Evolutionary conservation across 176 grass and related monocot species (phyloP).

Genomic region (Phragmites australis): DNA sequence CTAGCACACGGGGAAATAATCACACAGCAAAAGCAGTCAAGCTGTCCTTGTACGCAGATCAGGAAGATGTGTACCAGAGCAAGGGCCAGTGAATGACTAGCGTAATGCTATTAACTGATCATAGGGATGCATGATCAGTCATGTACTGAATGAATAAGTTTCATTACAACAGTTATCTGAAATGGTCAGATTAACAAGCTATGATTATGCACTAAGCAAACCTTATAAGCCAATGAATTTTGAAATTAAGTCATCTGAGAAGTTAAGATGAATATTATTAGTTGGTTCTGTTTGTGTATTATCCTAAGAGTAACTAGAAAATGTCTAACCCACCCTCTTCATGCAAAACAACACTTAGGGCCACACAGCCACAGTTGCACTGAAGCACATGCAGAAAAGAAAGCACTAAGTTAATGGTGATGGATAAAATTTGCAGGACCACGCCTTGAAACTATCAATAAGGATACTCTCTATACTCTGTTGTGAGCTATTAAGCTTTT

Average conservation of each 20-base stretch:
- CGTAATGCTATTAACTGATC: conserved; percentile 11
- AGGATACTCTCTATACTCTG: conserved; percentile 99
- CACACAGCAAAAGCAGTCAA: conserved; percentile 19
- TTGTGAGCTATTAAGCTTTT: conserved; percentile 82
- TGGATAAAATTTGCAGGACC: neutral
- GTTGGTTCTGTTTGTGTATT: neutral
- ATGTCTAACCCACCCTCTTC: neutral
- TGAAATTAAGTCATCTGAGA: neutral
- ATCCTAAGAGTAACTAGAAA: conserved; percentile 16
- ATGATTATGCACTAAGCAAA: neutral
- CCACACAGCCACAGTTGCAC: neutral
- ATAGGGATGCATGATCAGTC: neutral
- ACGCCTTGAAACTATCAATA: conserved; percentile 22
- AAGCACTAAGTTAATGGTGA: conserved; percentile 14
- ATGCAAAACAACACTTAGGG: neutral
- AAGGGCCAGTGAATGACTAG: conserved; percentile 4
- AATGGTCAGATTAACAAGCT: conserved; percentile 27
- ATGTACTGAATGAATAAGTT: conserved; percentile 25
- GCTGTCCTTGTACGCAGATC: neutral
- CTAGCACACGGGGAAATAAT: conserved; percentile 20
- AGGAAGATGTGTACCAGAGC: neutral
- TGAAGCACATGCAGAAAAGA: conserved; percentile 15
- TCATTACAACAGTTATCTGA: neutral
- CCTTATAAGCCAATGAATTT: neutral
- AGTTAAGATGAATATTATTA: conserved; percentile 22